Base-by-base conservation (phyloP, 768 basidiomycete species). In the Boletus barrowsii region DNA sequence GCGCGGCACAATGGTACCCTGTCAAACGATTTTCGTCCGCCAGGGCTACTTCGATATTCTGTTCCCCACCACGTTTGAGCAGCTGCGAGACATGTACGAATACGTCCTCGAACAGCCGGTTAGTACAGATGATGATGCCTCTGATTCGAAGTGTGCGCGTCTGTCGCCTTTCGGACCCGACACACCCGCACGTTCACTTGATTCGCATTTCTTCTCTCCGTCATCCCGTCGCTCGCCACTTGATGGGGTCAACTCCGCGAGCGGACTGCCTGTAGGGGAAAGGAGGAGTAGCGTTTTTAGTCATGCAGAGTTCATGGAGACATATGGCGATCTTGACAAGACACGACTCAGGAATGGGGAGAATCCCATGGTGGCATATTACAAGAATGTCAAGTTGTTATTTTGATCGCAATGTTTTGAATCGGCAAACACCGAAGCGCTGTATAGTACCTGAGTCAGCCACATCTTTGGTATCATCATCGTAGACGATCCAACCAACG, bases 31-130 rank as follows among this genome's bases (percentile, higher is more conserved):
- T 53, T 83, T 96, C 62, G 97, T 99, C 54, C 86, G 86, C 62
- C 96, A 90, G 65, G 97, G 97, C 9, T 95, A 86, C 74, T 99
- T 99, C 70, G 97, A 99, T 70, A 98, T 98, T 56, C 92, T 99
- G 76, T 99, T 99, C 75, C 97, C 97, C 10, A 98, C 96, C 13
- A 76, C 91, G 67, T 98, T 98, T 59, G 82, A 81, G 49, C 80
- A 79, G 20, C 78, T 98, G 50, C 78, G 90, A 44, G 92, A 96
- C 67, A 90, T 95, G 83, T 98, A 98, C 72, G 90, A 94, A 65
- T 78, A 84, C 60, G 79, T 87, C 51, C 82, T 98, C 55, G 80
- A 85, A 36, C 80, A 83, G 62, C 83, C 86, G 4, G 58, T 61
- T 37, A 74, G 75, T 9, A 49, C 42, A 4, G 26, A 35, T 24